Evolutionary conservation across 805 yeast species (phyloP).

Genomic region (Hanseniaspora pseudoguilliermondii): DNA sequence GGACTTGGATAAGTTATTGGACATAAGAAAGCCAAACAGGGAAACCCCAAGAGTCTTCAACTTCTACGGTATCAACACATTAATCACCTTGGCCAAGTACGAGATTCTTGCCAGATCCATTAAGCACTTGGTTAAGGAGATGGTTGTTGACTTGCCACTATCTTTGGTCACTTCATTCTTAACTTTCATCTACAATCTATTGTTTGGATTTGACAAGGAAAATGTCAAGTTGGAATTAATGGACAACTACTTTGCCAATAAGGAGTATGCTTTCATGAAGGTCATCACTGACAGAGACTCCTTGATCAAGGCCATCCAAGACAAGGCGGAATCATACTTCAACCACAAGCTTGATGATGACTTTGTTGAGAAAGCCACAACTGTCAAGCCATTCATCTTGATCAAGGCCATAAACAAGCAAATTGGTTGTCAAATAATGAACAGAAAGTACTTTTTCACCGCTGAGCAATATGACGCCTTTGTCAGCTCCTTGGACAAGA

Average conservation of each 20-base stretch:
- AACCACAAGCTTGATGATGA: slow-evolving; percentile 41
- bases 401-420: slow-evolving; percentile 62
- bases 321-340: slow-evolving; percentile 50
- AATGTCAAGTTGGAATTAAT: slow-evolving; percentile 33
- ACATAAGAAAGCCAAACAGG: slow-evolving; percentile 27
- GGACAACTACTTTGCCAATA: slow-evolving; percentile 34
- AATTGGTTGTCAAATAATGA: slow-evolving; percentile 77
- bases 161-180: slow-evolving; percentile 47
- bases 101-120: slow-evolving; percentile 73
- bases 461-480: slow-evolving; percentile 28
- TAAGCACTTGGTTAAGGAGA: slow-evolving; percentile 56
- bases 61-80: slow-evolving; percentile 32
- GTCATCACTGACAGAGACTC: slow-evolving; percentile 34
- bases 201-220: slow-evolving; percentile 44
- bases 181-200: slow-evolving; percentile 57
- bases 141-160: slow-evolving; percentile 36
- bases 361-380: slow-evolving; percentile 34
- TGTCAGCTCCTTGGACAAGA: slow-evolving; percentile 26
- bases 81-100: slow-evolving; percentile 33
- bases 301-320: slow-evolving; percentile 34
- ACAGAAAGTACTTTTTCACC: slow-evolving; percentile 31
- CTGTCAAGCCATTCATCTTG: slow-evolving; percentile 30
- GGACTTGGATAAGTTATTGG: slow-evolving; percentile 23
- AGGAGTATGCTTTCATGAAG: slow-evolving; percentile 29
- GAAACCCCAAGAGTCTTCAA: slow-evolving; percentile 27